phyloP scores from a whole-genome alignment of 2,329 filamentous ascomycete genomes.

The Ascochyta rabiei region DNA sequence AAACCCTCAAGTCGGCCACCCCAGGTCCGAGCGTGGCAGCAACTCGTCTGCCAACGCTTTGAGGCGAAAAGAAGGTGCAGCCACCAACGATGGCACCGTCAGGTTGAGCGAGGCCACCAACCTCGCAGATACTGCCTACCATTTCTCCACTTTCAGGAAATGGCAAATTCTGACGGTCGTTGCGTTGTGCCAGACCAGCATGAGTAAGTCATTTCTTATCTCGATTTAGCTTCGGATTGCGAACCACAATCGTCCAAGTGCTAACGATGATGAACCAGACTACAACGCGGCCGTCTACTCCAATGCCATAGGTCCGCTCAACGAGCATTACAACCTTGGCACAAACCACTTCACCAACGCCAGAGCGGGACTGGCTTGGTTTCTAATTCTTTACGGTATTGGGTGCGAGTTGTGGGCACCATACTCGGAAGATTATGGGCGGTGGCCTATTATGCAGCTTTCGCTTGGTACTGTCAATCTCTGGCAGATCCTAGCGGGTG shows the following conservation, averaged over 20 bases:
- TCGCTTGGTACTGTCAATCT: constrained; percentile 77
- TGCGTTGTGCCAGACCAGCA: constrained; percentile 59
- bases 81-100: constrained; percentile 2
- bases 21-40: background rate
- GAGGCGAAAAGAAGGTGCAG: background rate
- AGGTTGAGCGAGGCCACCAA: constrained; percentile 27
- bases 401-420: constrained; percentile 85
- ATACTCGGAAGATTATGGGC: constrained; percentile 80
- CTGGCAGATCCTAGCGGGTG: constrained; percentile 65
- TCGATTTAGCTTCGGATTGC: constrained; percentile 31
- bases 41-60: background rate
- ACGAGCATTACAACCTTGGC: constrained; percentile 62
- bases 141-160: constrained; percentile 57
- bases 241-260: constrained; percentile 44
- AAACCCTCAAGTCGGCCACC: background rate
- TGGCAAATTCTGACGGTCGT: constrained; percentile 61
- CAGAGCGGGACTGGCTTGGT: constrained; percentile 71
- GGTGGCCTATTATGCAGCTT: constrained; percentile 74
- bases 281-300: constrained; percentile 63
- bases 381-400: constrained; percentile 79
- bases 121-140: constrained; percentile 49
- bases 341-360: constrained; percentile 48
- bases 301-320: constrained; percentile 57
- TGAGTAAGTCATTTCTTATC: constrained; percentile 50
- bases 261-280: constrained; percentile 40